phyloP scores from a whole-genome alignment of 352 stramenopile genomes.

The Globisporangium echinulatum region DNA sequence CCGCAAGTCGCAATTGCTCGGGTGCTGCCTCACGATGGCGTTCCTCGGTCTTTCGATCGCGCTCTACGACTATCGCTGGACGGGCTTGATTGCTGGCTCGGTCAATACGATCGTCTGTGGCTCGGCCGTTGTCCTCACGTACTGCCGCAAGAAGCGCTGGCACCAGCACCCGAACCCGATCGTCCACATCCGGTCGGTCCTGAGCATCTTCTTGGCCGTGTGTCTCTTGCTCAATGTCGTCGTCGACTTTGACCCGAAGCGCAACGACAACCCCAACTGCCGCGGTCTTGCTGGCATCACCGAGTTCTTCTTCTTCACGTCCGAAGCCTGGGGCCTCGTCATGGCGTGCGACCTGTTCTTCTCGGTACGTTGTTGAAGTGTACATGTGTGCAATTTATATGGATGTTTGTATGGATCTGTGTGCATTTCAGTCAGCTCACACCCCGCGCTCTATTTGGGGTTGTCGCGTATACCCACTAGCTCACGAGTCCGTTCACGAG shows the following conservation, averaged over 20 bases:
- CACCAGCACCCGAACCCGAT: constrained; percentile 88
- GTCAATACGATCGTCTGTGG: constrained; percentile 86
- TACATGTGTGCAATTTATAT: not conserved
- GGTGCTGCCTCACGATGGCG: constrained; percentile 80
- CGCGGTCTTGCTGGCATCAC: constrained; percentile 72
- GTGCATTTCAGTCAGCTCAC: not conserved
- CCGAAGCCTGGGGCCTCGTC: constrained; percentile 80
- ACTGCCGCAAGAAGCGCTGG: constrained; percentile 84
- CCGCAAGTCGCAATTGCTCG: constrained; percentile 82
- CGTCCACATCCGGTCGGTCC: constrained; percentile 76
- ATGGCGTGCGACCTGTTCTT: constrained; percentile 88
- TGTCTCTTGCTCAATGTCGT: constrained; percentile 82
- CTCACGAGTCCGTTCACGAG: constrained; percentile 86
- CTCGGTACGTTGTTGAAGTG: constrained; percentile 22
- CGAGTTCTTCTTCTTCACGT: constrained; percentile 88
- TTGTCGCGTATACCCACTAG: constrained; percentile 9
- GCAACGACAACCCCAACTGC: constrained; percentile 40
- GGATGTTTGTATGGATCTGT: not conserved
- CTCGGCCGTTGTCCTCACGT: constrained; percentile 82
- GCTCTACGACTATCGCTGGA: constrained; percentile 87
- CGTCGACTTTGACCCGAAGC: constrained; percentile 63
- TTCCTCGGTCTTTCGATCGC: constrained; percentile 81
- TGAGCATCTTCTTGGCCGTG: constrained; percentile 82
- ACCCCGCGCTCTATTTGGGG: not conserved
- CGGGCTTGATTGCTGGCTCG: constrained; percentile 78